These are phyloP conservation scores for Picochlorum sp. DNA, from an alignment of 139 green algal species.

Conservation along the genomic window DNA sequence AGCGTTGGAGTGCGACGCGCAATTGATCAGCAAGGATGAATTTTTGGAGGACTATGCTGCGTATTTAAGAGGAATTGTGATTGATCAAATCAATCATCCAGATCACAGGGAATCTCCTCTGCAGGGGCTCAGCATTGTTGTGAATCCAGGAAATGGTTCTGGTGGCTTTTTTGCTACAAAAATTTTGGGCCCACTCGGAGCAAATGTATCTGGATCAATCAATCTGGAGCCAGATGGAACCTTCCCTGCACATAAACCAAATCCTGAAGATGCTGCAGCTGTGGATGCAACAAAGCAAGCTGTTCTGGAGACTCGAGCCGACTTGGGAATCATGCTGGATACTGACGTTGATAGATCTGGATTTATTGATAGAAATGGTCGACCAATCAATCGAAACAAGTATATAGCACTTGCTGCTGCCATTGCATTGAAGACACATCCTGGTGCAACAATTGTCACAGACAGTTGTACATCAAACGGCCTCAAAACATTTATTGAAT, in stretches of 20 bases:
- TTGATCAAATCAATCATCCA: constrained; percentile 38
- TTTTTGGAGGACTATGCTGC: constrained; percentile 52
- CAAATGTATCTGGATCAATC: constrained; percentile 65
- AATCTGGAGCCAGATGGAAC: constrained; percentile 89
- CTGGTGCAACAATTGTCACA: constrained; percentile 88
- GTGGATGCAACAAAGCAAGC: constrained; percentile 37
- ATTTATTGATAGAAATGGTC: constrained; percentile 66
- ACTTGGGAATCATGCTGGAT: constrained; percentile 94
- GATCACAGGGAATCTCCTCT: constrained; percentile 48
- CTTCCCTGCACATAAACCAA: constrained; percentile 92
- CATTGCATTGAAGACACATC: constrained; percentile 75
- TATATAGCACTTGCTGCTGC: constrained; percentile 85
- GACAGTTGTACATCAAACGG: constrained; percentile 88
- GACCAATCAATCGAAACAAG: constrained; percentile 87
- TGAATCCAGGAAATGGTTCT: constrained; percentile 68
- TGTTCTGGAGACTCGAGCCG: constrained; percentile 42
- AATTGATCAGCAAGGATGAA: constrained; percentile 21
- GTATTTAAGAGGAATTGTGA: constrained; percentile 61
- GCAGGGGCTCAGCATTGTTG: constrained; percentile 47
- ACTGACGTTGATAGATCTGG: constrained; percentile 91
- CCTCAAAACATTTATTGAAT: constrained; percentile 77
- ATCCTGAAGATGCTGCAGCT: constrained; percentile 84
- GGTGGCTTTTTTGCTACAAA: constrained; percentile 82
- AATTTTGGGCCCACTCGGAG: constrained; percentile 83
- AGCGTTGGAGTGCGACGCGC: constrained; percentile 18